Evolutionary conservation across 352 stramenopile genomes (phyloP).

Genomic region (Globisporangium abappressorium): DNA sequence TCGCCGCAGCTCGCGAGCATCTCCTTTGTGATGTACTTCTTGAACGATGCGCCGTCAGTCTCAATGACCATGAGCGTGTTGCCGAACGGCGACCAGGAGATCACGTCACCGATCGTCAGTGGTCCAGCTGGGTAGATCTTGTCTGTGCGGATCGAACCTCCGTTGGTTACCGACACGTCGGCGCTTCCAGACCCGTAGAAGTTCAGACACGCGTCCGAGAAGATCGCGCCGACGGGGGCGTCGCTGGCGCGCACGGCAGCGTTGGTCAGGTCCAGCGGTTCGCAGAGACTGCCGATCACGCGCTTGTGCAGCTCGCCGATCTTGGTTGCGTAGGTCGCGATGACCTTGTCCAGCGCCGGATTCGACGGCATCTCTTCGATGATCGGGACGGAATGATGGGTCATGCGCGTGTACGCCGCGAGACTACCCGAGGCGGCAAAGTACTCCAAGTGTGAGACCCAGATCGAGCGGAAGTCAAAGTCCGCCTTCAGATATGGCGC

Average conservation of each 20-base stretch:
- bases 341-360: constrained; percentile 41
- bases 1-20: constrained; percentile 30
- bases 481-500: constrained; percentile 72
- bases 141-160: constrained; percentile 24
- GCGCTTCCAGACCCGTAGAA: constrained; percentile 18
- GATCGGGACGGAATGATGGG: constrained; percentile 50
- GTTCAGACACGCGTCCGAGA: constrained; percentile 27
- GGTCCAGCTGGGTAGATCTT: constrained; percentile 17
- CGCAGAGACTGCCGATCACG: constrained; percentile 52
- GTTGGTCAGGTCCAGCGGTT: constrained; percentile 49
- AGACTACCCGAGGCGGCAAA: constrained; percentile 34
- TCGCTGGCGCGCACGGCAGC: constrained; percentile 46
- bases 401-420: constrained; percentile 41
- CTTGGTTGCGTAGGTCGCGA: constrained; percentile 66
- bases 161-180: constrained; percentile 24
- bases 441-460: constrained; percentile 58
- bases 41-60: constrained; percentile 35
- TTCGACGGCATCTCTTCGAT: constrained; percentile 59
- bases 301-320: constrained; percentile 45
- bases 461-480: constrained; percentile 74
- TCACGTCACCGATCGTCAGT: constrained; percentile 21
- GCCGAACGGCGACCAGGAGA: constrained; percentile 29
- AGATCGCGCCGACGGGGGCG: constrained; percentile 50
- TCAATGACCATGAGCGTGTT: constrained; percentile 21
- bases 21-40: constrained; percentile 37